These are phyloP conservation scores for Epithele typhae DNA, from an alignment of 768 basidiomycete species.

Conservation along the genomic window DNA sequence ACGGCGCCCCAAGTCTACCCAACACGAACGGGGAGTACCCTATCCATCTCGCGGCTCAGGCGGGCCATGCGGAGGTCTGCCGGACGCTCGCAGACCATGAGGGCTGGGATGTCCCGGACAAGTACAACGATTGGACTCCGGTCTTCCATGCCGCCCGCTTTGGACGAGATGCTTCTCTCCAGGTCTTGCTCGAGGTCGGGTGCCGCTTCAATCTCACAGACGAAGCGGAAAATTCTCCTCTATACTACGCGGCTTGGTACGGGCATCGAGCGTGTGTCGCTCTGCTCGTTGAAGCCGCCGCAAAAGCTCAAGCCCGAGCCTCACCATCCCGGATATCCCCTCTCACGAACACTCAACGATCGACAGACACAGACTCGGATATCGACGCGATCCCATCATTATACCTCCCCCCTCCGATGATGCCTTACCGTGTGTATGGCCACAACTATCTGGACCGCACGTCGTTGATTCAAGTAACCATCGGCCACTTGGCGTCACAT, in stretches of 20 bases:
- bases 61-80: conserved; percentile 88
- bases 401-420: conserved; percentile 96
- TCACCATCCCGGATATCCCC: conserved; percentile 22
- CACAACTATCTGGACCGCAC: conserved; percentile 92
- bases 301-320: conserved; percentile 12
- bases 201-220: conserved; percentile 73
- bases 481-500: conserved; percentile 60
- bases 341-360: conserved; percentile 19
- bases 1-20: conserved; percentile 73
- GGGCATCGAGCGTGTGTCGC: conserved; percentile 72
- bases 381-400: conserved; percentile 91
- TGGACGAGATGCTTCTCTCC: conserved; percentile 71
- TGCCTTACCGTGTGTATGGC: conserved; percentile 96
- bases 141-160: conserved; percentile 92
- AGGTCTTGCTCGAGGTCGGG: conserved; percentile 75
- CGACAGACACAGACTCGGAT: conserved; percentile 50
- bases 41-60: conserved; percentile 90
- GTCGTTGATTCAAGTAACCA: conserved; percentile 79
- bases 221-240: conserved; percentile 78
- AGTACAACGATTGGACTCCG: conserved; percentile 98
- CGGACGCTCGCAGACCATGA: conserved; percentile 65
- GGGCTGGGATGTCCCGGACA: conserved; percentile 87
- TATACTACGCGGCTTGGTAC: conserved; percentile 97
- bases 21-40: conserved; percentile 98
- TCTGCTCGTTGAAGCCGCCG: conserved; percentile 45